Evolutionary conservation across 2,329 filamentous ascomycete species (phyloP).

Genomic region (Nemania abortiva): DNA sequence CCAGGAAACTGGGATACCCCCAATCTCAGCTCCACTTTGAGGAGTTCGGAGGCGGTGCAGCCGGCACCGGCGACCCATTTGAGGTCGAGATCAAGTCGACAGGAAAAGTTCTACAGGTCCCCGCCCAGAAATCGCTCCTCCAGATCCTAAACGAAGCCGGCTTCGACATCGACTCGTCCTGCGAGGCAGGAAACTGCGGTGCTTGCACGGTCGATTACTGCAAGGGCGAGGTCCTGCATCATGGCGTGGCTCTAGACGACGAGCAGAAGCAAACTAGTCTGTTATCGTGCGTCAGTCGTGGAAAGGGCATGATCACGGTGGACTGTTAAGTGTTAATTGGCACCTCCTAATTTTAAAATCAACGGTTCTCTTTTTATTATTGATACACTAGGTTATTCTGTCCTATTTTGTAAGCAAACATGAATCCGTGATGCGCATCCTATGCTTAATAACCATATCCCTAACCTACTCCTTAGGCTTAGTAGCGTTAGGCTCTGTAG

Average conservation of each 20-base stretch:
- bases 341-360: too few relatives aligned
- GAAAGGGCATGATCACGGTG: constrained; percentile 47
- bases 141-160: constrained; percentile 51
- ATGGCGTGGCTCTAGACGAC: constrained; percentile 48
- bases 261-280: constrained; percentile 48
- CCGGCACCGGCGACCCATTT: constrained; percentile 50
- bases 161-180: constrained; percentile 51
- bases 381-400: too few relatives aligned
- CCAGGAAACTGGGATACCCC: constrained; percentile 44
- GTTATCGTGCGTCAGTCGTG: constrained; percentile 51
- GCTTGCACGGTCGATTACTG: constrained; percentile 50
- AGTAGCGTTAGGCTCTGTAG: too few relatives aligned
- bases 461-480: too few relatives aligned
- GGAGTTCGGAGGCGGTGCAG: constrained; percentile 46
- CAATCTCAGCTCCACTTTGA: constrained; percentile 47
- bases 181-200: constrained; percentile 51
- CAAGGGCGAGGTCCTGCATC: constrained; percentile 47
- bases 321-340: constrained; percentile 29
- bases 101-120: constrained; percentile 45
- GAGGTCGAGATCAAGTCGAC: constrained; percentile 48
- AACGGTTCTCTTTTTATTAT: too few relatives aligned
- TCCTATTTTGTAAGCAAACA: neutral
- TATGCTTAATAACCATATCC: neutral
- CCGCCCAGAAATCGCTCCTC: constrained; percentile 49
- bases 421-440: neutral